Percentiles rank a stretch among this genome's conserved stretches.
Conservation (phyloP, 495 filamentous ascomycete genomes). For the Parmelia sp. region DNA sequence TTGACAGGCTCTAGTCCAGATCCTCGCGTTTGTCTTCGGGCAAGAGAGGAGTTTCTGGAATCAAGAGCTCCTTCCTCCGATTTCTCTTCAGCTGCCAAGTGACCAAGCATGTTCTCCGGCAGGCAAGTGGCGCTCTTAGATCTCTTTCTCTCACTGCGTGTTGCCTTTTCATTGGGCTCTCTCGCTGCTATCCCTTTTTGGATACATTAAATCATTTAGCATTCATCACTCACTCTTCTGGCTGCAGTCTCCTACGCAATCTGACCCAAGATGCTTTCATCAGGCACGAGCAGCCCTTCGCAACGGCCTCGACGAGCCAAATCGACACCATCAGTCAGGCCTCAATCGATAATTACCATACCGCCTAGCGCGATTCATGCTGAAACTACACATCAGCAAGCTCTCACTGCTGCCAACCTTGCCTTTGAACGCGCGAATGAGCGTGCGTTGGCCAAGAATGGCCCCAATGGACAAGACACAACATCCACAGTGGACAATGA, state of each 20-base stretch:
- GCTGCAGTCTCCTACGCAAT: neutral
- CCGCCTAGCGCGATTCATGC: constrained; percentile 45
- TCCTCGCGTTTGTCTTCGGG: neutral
- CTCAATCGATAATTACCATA: constrained; percentile 24
- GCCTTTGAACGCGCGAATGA: constrained; percentile 57
- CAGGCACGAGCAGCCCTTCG: constrained; percentile 38
- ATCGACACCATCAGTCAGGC: constrained; percentile 56
- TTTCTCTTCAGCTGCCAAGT: neutral
- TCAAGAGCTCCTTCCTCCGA: neutral
- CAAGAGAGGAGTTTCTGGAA: neutral
- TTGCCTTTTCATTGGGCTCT: neutral
- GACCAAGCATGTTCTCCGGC: neutral
- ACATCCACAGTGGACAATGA: neutral
- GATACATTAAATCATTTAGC: constrained; percentile 18
- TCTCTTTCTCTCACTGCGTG: neutral
- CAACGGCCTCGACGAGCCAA: constrained; percentile 52
- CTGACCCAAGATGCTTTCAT: constrained; percentile 40
- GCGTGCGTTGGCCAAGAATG: constrained; percentile 22
- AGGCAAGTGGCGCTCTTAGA: neutral
- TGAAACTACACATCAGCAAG: constrained; percentile 52
- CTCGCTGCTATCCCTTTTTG: constrained; percentile 21
- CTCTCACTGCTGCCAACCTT: constrained; percentile 59
- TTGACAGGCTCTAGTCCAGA: neutral
- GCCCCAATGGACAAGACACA: constrained; percentile 7
- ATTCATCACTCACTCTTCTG: constrained; percentile 10